phyloP scores from a whole-genome alignment of 306 rosid species.

The Dryas drummondii region DNA sequence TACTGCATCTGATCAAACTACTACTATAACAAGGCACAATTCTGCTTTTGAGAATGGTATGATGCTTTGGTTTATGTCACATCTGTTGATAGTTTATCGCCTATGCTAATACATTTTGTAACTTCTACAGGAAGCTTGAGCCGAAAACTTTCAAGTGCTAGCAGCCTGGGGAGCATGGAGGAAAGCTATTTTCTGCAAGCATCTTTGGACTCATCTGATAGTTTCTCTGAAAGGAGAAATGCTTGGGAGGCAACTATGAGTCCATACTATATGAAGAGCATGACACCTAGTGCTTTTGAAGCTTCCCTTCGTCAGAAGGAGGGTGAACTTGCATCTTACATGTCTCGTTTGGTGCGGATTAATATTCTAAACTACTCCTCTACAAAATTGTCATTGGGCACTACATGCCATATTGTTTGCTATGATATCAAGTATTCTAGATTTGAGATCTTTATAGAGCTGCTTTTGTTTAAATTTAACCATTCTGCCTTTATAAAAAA shows the following conservation, averaged over 20 bases:
- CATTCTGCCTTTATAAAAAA: neutral
- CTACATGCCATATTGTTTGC: neutral
- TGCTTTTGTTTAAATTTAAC: constrained; percentile 12
- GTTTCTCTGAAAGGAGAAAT: constrained; percentile 68
- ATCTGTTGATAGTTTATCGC: constrained; percentile 17
- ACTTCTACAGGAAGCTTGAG: constrained; percentile 65
- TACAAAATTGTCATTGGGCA: neutral
- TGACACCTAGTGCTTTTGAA: constrained; percentile 91
- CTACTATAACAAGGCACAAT: constrained; percentile 47
- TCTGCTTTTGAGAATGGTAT: constrained; percentile 83
- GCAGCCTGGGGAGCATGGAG: constrained; percentile 92
- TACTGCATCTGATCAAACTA: constrained; percentile 56
- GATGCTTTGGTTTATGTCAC: constrained; percentile 27
- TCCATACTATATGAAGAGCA: constrained; percentile 93
- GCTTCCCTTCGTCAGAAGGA: constrained; percentile 98
- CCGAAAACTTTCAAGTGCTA: constrained; percentile 75
- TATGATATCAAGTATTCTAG: constrained; percentile 10
- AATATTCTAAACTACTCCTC: constrained; percentile 15
- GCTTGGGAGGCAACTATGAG: constrained; percentile 68
- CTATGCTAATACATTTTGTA: constrained; percentile 21
- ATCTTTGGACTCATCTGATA: constrained; percentile 82
- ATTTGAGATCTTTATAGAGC: constrained; percentile 8
- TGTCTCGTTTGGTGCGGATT: constrained; percentile 86
- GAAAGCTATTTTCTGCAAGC: constrained; percentile 97
- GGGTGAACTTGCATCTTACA: constrained; percentile 98